Percentiles rank a stretch among this genome's conserved stretches.
Evolutionary conservation across 164 flowering plant genomes (phyloP).

Genomic region (Akebia trifoliata): DNA sequence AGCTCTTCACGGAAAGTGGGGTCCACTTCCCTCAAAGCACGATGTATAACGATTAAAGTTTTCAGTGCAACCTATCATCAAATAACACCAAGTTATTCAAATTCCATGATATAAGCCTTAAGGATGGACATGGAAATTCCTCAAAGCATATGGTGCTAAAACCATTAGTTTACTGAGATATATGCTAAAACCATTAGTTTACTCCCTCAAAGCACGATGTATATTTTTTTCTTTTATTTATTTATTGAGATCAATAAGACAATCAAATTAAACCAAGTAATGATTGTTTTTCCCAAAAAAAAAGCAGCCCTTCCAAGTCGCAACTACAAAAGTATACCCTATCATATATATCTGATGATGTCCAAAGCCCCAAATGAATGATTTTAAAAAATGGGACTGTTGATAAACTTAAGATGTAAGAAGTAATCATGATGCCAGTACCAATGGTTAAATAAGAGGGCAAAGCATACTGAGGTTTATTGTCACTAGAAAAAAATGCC

Average conservation of each 20-base stretch:
- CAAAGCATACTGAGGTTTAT: no score
- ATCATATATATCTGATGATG: background rate
- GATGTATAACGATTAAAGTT: constrained; percentile 87
- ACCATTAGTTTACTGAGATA: constrained; percentile 1
- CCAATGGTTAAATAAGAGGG: no score
- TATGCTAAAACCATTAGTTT: background rate
- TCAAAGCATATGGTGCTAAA: background rate
- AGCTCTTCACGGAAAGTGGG: constrained; percentile 92
- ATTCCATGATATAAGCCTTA: background rate
- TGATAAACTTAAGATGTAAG: no score
- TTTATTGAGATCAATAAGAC: background rate
- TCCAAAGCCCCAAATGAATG: no score
- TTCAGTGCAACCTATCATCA: constrained; percentile 80
- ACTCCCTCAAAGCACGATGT: no score
- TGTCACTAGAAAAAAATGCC: no score
- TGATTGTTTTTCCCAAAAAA: background rate
- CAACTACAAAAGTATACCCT: background rate
- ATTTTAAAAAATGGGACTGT: no score
- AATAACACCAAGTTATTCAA: constrained; percentile 8
- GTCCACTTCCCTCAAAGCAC: constrained; percentile 96
- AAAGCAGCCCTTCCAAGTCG: background rate
- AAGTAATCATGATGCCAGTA: no score
- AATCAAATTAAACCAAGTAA: background rate
- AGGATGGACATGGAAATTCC: constrained; percentile 5
- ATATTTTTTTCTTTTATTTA: no score